phyloP scores from a whole-genome alignment of 192 early-diverging fungal genomes.

The Rhizoclosmatium sp. region DNA sequence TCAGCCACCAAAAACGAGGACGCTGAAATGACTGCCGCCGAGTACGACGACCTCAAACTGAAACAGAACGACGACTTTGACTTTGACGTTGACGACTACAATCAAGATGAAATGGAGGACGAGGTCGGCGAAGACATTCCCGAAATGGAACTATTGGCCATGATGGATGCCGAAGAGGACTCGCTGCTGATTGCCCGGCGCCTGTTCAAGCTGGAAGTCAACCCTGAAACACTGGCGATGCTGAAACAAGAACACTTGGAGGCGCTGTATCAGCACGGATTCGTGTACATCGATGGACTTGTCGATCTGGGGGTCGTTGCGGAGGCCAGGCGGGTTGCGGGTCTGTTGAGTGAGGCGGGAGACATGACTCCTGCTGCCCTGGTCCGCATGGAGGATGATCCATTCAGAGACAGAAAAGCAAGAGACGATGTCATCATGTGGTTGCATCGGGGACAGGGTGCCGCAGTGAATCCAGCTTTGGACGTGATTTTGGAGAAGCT shows the following conservation, averaged over 20 bases:
- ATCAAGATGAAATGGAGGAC: slow-evolving; percentile 26
- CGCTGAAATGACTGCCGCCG: neutral
- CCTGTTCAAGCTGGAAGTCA: slow-evolving; percentile 1
- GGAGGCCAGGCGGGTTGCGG: neutral
- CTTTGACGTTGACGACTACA: slow-evolving; percentile 6
- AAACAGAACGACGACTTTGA: neutral
- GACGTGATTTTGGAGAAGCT: neutral
- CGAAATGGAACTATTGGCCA: slow-evolving; percentile 27
- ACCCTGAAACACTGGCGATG: neutral
- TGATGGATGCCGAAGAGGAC: slow-evolving; percentile 38
- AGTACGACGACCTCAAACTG: slow-evolving; percentile 22
- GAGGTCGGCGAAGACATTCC: slow-evolving; percentile 31
- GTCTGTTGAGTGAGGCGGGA: neutral
- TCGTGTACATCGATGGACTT: slow-evolving; percentile 22
- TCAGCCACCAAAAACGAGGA: neutral
- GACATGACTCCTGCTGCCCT: slow-evolving; percentile 4
- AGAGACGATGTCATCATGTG: slow-evolving; percentile 32
- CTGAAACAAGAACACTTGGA: neutral
- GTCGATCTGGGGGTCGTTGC: neutral
- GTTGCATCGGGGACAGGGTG: slow-evolving; percentile 6
- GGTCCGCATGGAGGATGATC: slow-evolving; percentile 28
- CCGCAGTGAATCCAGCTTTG: slow-evolving; percentile 21
- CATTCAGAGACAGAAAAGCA: slow-evolving; percentile 26
- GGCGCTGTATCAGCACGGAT: slow-evolving; percentile 17
- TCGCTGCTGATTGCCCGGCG: slow-evolving; percentile 20